phyloP scores from a whole-genome alignment of 2,329 filamentous ascomycete species.

The Ophiostoma populinum region DNA sequence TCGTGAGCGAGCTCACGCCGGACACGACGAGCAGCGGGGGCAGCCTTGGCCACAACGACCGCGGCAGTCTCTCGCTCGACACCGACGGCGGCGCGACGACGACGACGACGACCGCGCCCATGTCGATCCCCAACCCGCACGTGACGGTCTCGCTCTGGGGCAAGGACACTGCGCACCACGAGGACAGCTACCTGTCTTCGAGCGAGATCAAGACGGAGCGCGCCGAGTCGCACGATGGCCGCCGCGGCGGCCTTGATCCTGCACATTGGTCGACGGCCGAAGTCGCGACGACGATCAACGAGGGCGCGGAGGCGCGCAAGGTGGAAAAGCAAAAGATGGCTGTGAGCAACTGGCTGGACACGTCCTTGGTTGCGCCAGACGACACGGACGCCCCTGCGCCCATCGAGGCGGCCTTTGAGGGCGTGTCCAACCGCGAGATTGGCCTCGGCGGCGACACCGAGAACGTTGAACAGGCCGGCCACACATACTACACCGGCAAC shows the following conservation, averaged over 20 bases:
- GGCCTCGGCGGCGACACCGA: slow-evolving; percentile 28
- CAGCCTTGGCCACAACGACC: slow-evolving; percentile 7
- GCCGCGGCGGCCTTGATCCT: slow-evolving; percentile 29
- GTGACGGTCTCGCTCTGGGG: slow-evolving; percentile 41
- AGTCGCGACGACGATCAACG: slow-evolving; percentile 28
- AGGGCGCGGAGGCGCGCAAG: slow-evolving; percentile 25
- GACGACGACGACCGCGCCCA: slow-evolving; percentile 19
- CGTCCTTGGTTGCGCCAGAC: slow-evolving; percentile 20
- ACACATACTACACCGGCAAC: slow-evolving; percentile 28
- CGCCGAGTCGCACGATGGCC: neutral
- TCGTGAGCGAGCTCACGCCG: slow-evolving; percentile 26
- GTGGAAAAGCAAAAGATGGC: slow-evolving; percentile 29
- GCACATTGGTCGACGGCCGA: slow-evolving; percentile 25
- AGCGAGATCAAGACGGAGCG: slow-evolving; percentile 12
- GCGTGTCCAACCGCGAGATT: slow-evolving; percentile 25
- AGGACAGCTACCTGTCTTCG: slow-evolving; percentile 8
- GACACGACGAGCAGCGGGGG: slow-evolving; percentile 30
- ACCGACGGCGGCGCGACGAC: slow-evolving; percentile 31
- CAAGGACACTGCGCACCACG: slow-evolving; percentile 18
- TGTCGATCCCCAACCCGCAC: slow-evolving; percentile 32
- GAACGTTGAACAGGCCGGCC: slow-evolving; percentile 30
- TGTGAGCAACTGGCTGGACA: slow-evolving; percentile 33
- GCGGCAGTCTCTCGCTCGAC: slow-evolving; percentile 18
- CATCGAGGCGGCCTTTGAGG: slow-evolving; percentile 15
- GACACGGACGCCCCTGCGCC: slow-evolving; percentile 1